These are phyloP conservation scores for Globisporangium nodosum DNA, from an alignment of 352 stramenopile species.

Conservation along the genomic window DNA sequence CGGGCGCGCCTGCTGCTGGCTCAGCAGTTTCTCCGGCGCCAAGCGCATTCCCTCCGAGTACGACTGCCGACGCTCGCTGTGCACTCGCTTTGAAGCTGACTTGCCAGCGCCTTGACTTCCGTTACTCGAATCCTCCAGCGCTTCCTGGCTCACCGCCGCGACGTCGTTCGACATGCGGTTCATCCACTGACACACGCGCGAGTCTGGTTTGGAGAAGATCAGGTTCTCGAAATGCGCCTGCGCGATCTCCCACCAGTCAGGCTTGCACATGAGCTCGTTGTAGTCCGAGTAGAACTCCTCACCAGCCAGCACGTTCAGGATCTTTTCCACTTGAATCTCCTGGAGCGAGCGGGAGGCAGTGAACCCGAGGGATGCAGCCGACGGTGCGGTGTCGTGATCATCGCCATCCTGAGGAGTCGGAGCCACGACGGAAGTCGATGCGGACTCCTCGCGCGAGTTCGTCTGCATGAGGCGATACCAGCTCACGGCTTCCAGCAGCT, in stretches of 20 bases:
- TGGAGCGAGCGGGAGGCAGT: constrained; percentile 32
- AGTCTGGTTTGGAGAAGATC: constrained; percentile 64
- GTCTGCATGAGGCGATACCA: constrained; percentile 83
- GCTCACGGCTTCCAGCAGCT: constrained; percentile 75
- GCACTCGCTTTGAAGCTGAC: not conserved
- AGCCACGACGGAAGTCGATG: constrained; percentile 39
- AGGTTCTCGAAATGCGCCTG: constrained; percentile 86
- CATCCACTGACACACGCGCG: constrained; percentile 67
- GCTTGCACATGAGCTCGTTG: constrained; percentile 67
- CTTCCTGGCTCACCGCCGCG: constrained; percentile 47
- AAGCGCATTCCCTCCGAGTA: constrained; percentile 8
- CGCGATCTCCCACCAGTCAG: constrained; percentile 80
- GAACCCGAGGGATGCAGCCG: constrained; percentile 13
- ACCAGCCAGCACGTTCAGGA: constrained; percentile 63
- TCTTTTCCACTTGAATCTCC: constrained; percentile 68
- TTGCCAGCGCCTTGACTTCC: not conserved
- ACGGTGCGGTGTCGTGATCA: constrained; percentile 7
- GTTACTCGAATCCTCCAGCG: constrained; percentile 24
- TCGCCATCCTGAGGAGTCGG: constrained; percentile 7
- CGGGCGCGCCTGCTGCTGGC: constrained; percentile 13
- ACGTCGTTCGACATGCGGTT: constrained; percentile 62
- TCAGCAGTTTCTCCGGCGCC: not conserved
- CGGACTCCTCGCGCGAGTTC: constrained; percentile 64
- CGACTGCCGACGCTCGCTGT: constrained; percentile 8
- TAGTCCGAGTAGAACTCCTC: constrained; percentile 85